Percentiles rank a stretch among this genome's conserved stretches.
phyloP scores from a whole-genome alignment of 495 filamentous ascomycete species.

The Pseudomonodictys pantanalensis region DNA sequence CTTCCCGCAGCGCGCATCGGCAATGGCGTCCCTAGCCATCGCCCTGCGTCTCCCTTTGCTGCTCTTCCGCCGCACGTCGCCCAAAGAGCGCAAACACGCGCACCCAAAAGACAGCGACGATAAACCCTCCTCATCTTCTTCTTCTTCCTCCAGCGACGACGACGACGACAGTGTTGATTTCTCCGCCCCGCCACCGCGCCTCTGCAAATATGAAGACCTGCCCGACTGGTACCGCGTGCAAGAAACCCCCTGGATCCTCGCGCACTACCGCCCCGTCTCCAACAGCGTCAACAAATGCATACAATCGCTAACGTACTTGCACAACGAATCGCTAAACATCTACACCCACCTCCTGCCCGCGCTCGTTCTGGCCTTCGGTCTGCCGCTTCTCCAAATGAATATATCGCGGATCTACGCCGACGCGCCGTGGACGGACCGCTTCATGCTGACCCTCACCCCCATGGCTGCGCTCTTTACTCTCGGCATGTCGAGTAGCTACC shows the following conservation, averaged over 20 bases:
- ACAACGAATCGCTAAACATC: slow-evolving; percentile 51
- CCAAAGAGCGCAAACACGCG: neutral
- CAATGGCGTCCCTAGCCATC: slow-evolving; percentile 23
- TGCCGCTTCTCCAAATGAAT: slow-evolving; percentile 25
- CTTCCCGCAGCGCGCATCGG: too few species aligned
- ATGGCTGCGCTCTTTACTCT: slow-evolving; percentile 45
- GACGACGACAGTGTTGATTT: too few species aligned
- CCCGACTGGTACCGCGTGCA: slow-evolving; percentile 39
- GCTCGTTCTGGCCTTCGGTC: slow-evolving; percentile 33
- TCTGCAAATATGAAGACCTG: slow-evolving; percentile 29
- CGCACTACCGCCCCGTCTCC: slow-evolving; percentile 42
- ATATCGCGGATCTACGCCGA: slow-evolving; percentile 39
- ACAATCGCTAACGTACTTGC: slow-evolving; percentile 40
- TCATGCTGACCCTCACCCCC: slow-evolving; percentile 46
- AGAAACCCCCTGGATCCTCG: slow-evolving; percentile 42
- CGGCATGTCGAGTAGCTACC: slow-evolving; percentile 47
- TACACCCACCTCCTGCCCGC: slow-evolving; percentile 46
- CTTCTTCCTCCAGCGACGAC: too few species aligned
- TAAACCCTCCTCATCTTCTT: too few species aligned
- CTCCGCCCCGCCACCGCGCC: neutral
- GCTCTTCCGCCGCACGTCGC: slow-evolving; percentile 13
- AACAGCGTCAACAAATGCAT: slow-evolving; percentile 39
- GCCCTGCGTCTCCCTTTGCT: slow-evolving; percentile 15
- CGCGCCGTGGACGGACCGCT: slow-evolving; percentile 39
- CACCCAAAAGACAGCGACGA: neutral